Conservation (phyloP, 805 yeast species). For the Maudiozyma barnettii region DNA sequence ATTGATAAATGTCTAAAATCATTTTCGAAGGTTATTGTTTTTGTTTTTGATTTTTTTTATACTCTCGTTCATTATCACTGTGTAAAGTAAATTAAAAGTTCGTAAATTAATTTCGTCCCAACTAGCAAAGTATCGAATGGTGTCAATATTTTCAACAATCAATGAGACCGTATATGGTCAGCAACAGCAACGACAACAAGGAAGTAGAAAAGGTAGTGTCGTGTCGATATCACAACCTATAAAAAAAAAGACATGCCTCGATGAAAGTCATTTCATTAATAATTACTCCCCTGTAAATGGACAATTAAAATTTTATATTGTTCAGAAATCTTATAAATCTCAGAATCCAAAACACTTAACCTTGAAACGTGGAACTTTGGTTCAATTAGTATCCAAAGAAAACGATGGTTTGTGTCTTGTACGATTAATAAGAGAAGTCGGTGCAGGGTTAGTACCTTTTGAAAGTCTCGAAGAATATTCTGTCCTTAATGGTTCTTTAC, state of each 20-base stretch:
- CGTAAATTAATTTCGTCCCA: background rate
- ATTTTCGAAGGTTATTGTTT: too few relatives aligned
- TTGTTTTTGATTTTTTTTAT: background rate
- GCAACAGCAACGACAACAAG: background rate
- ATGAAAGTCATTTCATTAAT: slow-evolving; percentile 2
- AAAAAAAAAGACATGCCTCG: background rate
- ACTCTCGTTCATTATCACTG: background rate
- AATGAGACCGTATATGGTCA: background rate
- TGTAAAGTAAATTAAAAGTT: background rate
- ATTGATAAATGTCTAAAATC: too few relatives aligned
- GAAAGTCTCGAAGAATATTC: slow-evolving; percentile 8
- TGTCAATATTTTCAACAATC: background rate
- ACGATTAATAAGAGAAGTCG: slow-evolving; percentile 9
- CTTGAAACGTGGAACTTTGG: slow-evolving; percentile 6
- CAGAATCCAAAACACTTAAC: background rate
- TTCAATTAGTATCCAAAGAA: slow-evolving; percentile 11
- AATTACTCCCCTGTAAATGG: background rate
- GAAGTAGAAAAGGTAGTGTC: background rate
- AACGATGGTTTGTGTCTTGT: slow-evolving; percentile 7
- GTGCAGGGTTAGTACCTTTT: slow-evolving; percentile 11
- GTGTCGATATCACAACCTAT: background rate
- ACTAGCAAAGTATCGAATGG: background rate
- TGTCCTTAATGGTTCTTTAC: slow-evolving; percentile 3
- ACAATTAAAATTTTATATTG: slow-evolving; percentile 4
- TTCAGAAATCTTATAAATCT: slow-evolving; percentile 3